phyloP scores from a whole-genome alignment of 2,329 filamentous ascomycete genomes.

The Calonectria hongkongensis region DNA sequence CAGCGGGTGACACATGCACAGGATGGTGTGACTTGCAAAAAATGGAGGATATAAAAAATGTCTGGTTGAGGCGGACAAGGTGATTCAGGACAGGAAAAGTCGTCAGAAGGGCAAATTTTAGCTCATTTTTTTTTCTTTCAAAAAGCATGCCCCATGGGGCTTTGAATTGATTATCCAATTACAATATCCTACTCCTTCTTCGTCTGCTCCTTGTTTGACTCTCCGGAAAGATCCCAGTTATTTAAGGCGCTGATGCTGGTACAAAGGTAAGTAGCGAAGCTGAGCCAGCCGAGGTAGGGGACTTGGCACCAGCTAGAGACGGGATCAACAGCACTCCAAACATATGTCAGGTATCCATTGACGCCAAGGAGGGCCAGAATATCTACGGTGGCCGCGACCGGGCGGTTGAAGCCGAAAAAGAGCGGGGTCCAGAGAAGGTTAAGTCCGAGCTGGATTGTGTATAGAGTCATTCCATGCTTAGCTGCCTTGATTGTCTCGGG shows the following conservation, averaged over 20 bases:
- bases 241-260: conserved; percentile 81
- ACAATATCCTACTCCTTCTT: conserved; percentile 52
- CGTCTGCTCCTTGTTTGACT: conserved; percentile 48
- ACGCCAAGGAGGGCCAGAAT: conserved; percentile 83
- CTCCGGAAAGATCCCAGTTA: conserved; percentile 75
- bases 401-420: conserved; percentile 87
- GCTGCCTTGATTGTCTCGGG: conserved; percentile 74
- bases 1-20: neutral
- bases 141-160: neutral
- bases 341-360: conserved; percentile 83
- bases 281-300: conserved; percentile 90
- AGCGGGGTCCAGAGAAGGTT: conserved; percentile 95
- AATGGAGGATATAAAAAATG: neutral
- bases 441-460: conserved; percentile 88
- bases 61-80: conserved; percentile 3
- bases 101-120: neutral
- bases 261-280: conserved; percentile 91
- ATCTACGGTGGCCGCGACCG: conserved; percentile 84
- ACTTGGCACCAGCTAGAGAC: conserved; percentile 83
- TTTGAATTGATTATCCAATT: conserved; percentile 42
- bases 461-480: conserved; percentile 84
- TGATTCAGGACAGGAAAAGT: conserved; percentile 2
- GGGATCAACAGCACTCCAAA: conserved; percentile 85
- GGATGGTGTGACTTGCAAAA: neutral
- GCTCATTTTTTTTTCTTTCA: neutral